Percentiles rank a stretch among this genome's conserved stretches.
These are phyloP conservation scores for Lactifluus volemus DNA, from an alignment of 768 basidiomycete species.

Conservation along the genomic window DNA sequence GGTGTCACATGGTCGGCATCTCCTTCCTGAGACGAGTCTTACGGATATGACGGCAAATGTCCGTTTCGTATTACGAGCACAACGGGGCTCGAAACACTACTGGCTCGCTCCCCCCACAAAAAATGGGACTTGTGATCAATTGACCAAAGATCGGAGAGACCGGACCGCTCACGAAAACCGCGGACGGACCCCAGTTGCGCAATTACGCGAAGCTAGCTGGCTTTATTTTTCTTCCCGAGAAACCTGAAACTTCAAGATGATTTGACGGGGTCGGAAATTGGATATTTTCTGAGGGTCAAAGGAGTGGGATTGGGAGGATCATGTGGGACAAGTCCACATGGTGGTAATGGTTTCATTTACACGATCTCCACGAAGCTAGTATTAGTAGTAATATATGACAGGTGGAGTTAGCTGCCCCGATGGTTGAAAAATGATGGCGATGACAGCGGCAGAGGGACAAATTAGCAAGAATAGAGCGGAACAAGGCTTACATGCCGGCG, in stretches of 20 bases:
- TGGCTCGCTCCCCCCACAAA: neutral
- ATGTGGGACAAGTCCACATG: neutral
- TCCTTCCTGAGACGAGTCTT: neutral
- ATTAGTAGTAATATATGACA: neutral
- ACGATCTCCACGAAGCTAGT: neutral
- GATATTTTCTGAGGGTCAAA: neutral
- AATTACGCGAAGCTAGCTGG: too few relatives aligned
- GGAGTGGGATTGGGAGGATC: neutral
- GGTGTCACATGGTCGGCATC: neutral
- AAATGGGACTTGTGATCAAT: too few relatives aligned
- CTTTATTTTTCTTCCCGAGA: neutral
- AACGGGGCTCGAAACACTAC: neutral
- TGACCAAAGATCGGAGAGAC: too few relatives aligned
- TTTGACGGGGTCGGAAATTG: neutral
- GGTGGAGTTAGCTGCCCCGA: neutral
- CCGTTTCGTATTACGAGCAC: neutral
- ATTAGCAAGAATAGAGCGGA: neutral
- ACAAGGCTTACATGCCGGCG: neutral
- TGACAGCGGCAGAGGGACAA: neutral
- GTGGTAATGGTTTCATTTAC: neutral
- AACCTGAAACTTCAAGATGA: neutral
- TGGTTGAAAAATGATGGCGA: neutral
- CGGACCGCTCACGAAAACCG: too few relatives aligned
- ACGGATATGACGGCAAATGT: neutral
- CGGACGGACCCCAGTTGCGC: too few relatives aligned